Base-by-base conservation (phyloP, 2,329 filamentous ascomycete genomes). In the Amauroascus verrucosus region DNA sequence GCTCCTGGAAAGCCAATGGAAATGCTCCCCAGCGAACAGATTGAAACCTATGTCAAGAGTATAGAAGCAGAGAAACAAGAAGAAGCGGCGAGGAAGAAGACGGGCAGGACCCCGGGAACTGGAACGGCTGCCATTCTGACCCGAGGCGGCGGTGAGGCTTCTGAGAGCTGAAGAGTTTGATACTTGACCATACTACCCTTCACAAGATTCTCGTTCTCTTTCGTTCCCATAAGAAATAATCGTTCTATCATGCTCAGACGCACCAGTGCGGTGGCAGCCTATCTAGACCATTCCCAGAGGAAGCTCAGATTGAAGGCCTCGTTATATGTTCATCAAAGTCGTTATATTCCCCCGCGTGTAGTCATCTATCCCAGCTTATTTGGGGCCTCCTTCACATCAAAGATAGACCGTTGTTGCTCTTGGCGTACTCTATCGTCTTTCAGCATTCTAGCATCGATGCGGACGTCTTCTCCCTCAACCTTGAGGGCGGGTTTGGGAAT, bases 41-140 rank as follows among this genome's bases (percentile, higher is more conserved):
- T 98, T 65, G 93, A 98, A 77, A 81, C 82, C 63, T 96, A 95
- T 67, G 94, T 98, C 67, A 97, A 97, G 83, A 93, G 83, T 72
- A 98, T 98, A 71, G 95, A 98, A 77, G 86, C 90, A 65, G 94
- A 98, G 80, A 98, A 98, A 81, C 90, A 95, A 69, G 93, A 97
- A 72, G 93, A 98, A 77, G 91, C 91, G 22, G 88, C 88, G 38
- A 95, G 89, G 80, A 95, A 95, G 84, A 94, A 95, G 83, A 86
- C 82, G 43, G 85, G 86, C 55, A 64, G 74, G 61, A 63, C 61
- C 14, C 61, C 61, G 11, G 67, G 67, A 37, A 70, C 70, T 52
- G 68, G 68, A 35, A 71, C 69, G 61, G 82, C 86, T 16, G 80
- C 87, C 41, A 88, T 93, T 64, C 76, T 87, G 65, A 89, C 87